phyloP scores from a whole-genome alignment of 2,329 filamentous ascomycete genomes.

The Diplocarpon rosae region DNA sequence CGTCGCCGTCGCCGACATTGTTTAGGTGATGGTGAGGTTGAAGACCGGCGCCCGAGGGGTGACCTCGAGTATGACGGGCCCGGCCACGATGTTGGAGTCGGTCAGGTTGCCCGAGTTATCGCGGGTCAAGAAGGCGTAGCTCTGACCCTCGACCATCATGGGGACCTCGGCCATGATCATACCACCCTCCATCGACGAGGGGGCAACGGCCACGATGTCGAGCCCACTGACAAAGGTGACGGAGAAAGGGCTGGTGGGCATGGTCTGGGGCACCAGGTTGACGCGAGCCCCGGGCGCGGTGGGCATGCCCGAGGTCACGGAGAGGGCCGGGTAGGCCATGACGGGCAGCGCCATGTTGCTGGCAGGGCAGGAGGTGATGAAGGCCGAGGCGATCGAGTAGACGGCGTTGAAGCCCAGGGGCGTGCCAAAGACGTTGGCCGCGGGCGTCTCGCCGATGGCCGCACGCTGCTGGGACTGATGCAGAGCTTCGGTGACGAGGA shows the following conservation, averaged over 20 bases:
- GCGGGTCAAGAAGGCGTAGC: constrained; percentile 31
- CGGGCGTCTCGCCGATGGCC: constrained; percentile 38
- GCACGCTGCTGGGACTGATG: constrained; percentile 51
- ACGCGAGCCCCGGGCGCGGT: constrained; percentile 15
- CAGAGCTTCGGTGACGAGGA: constrained; percentile 55
- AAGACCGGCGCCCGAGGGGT: constrained; percentile 23
- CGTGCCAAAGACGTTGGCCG: constrained; percentile 48
- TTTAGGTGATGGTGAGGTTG: constrained; percentile 14
- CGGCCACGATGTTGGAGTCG: constrained; percentile 30
- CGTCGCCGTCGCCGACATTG: no score
- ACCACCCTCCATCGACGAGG: constrained; percentile 25
- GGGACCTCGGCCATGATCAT: constrained; percentile 25
- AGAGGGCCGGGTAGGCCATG: constrained; percentile 45
- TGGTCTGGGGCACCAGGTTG: constrained; percentile 20
- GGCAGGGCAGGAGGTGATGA: constrained; percentile 46
- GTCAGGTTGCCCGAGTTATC: constrained; percentile 28
- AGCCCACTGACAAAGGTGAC: constrained; percentile 29
- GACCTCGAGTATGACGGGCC: constrained; percentile 28
- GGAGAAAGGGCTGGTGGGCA: constrained; percentile 23
- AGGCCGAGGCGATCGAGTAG: constrained; percentile 46
- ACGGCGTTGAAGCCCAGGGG: constrained; percentile 48
- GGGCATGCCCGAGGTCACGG: constrained; percentile 20
- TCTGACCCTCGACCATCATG: constrained; percentile 28
- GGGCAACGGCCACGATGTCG: constrained; percentile 27
- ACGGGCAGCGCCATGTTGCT: constrained; percentile 46